Evolutionary conservation across 164 flowering plant species (phyloP), one percentile per base, ranked within the genome.

Genomic region (Brasenia schreberi): DNA sequence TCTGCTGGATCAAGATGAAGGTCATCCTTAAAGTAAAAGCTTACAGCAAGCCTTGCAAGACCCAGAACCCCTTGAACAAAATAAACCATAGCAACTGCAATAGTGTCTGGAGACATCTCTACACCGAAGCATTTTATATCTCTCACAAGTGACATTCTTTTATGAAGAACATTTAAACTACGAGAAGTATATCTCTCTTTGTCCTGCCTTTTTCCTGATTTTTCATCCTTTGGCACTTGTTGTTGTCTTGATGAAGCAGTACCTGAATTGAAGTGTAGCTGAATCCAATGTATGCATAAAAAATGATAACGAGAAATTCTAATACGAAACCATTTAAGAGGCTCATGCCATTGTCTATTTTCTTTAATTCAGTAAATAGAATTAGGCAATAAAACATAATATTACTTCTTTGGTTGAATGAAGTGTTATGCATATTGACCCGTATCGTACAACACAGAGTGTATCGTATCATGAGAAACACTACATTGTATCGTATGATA

Each of bases 11-110:
- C 96, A 62, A 95, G 84, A 82, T 91, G 97, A 69, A 95, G 79
- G 70, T 95, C 97, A 74, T 95, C 99, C 77, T 95, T 95, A 66
- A 95, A 76, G 70, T 91, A 95, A 76, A 95, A 95, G 78, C 85
- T 89, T 61, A 95, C 99, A 58, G 96, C 99, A 72, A 95, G 96
- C 78, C 97, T 85, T n/a, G 99, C 72, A 61, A 95, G 94, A 64
- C 97, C 97, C 71, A 95, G 77, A 77, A 95, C 99, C 67, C 99
- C 99, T 81, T 95, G 99, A 42, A 95, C 99, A 83, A 95, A 95
- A 75, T 95, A 95, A 49, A 95, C 99, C 99, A 91, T 95, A 2
- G 99, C 92, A 72, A 95, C 90, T 2, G 99, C 99, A 73, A 91
- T 71, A 71, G 78, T 95, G 76, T 95, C 99, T 65, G 99, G 96